Evolutionary conservation across 495 filamentous ascomycete genomes (phyloP).

Genomic region (Penicillium maclennaniae): DNA sequence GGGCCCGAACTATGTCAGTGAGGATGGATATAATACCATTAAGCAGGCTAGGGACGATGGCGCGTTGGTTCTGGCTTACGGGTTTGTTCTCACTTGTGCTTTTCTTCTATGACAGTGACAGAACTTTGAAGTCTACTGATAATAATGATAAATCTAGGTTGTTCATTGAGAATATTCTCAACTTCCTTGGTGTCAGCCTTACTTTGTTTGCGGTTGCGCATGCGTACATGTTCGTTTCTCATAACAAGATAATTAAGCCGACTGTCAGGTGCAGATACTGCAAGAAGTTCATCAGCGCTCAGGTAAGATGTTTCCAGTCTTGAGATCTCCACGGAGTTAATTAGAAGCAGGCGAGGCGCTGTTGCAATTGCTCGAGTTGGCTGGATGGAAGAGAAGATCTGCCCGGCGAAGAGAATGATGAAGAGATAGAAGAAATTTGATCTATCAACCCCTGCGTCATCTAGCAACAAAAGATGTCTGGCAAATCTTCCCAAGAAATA

Average conservation of each 20-base stretch:
- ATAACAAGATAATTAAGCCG: slow-evolving; percentile 68
- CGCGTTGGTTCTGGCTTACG: slow-evolving; percentile 67
- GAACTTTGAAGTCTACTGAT: neutral
- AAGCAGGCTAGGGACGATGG: slow-evolving; percentile 65
- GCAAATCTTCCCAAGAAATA: too few relatives aligned
- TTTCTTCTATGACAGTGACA: neutral
- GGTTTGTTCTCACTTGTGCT: slow-evolving; percentile 36
- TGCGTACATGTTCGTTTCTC: slow-evolving; percentile 57
- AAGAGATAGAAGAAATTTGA: slow-evolving; percentile 2
- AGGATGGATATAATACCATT: slow-evolving; percentile 63
- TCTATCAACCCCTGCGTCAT: neutral
- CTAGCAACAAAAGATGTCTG: too few relatives aligned
- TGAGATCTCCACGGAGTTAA: neutral
- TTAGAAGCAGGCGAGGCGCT: slow-evolving; percentile 51
- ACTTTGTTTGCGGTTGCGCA: slow-evolving; percentile 63
- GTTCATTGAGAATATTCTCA: slow-evolving; percentile 64
- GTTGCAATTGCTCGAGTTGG: slow-evolving; percentile 73
- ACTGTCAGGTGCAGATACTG: slow-evolving; percentile 70
- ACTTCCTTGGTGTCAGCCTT: slow-evolving; percentile 62
- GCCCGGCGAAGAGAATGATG: slow-evolving; percentile 2
- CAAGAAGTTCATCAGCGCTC: slow-evolving; percentile 59
- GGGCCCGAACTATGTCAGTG: slow-evolving; percentile 47
- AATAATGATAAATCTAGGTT: slow-evolving; percentile 30
- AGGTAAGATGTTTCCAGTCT: slow-evolving; percentile 41
- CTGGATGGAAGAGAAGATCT: slow-evolving; percentile 69